A percentile compares a stretch with the other conserved stretches of the same genome.
phyloP scores from a whole-genome alignment of 148 eudicot genomes.

The Spergularia marina region DNA sequence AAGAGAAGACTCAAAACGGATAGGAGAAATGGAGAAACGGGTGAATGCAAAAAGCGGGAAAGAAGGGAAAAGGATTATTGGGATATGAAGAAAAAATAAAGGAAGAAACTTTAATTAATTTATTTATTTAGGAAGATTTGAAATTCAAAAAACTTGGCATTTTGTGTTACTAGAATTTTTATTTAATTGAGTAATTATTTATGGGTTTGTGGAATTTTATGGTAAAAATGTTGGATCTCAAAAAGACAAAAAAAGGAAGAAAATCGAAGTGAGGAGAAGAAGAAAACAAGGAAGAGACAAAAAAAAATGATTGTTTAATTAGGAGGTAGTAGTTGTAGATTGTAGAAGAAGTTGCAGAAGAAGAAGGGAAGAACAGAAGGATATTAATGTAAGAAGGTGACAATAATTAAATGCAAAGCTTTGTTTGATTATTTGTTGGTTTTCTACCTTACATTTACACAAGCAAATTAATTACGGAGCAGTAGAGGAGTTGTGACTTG shows the following conservation, averaged over 20 bases:
- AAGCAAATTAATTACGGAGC: too few species aligned
- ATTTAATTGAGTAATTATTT: not conserved
- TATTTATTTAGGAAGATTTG: constrained; percentile 15
- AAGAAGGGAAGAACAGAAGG: constrained; percentile 12
- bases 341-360: constrained; percentile 24
- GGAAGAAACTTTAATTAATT: constrained; percentile 11
- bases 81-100: not conserved
- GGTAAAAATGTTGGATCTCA: constrained; percentile 9
- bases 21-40: not conserved
- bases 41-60: constrained; percentile 22
- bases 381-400: constrained; percentile 19
- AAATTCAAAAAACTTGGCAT: constrained; percentile 19
- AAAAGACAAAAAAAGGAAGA: constrained; percentile 16
- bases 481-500: too few species aligned
- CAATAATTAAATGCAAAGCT: not conserved
- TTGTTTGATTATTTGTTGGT: not conserved
- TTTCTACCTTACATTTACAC: not conserved
- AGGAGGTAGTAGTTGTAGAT: not conserved
- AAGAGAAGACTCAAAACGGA: too few species aligned
- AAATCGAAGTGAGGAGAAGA: constrained; percentile 10
- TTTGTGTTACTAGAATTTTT: too few species aligned
- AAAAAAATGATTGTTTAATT: not conserved
- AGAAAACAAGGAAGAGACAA: not conserved
- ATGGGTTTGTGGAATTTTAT: constrained; percentile 17
- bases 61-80: constrained; percentile 3